Conservation (phyloP, 2,329 filamentous ascomycete genomes). For the Trichoderma atrobrunneum region DNA sequence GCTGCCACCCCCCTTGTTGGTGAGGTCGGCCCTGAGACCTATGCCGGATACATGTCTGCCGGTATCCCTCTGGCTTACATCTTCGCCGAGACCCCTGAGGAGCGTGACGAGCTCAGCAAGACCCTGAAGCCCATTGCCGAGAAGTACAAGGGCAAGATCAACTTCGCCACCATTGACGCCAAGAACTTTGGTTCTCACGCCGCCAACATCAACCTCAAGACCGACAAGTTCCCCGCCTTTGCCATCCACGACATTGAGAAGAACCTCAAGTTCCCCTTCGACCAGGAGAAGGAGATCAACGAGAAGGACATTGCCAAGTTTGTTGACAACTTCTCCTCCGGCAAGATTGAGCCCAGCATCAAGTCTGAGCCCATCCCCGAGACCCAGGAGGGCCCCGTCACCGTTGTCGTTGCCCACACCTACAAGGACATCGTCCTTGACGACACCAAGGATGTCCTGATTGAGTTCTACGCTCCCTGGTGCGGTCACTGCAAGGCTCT, state of each 20-base stretch:
- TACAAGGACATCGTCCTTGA: conserved; percentile 91
- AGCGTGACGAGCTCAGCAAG: conserved; percentile 75
- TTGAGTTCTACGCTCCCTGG: conserved; percentile 99
- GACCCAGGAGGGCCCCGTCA: conserved; percentile 85
- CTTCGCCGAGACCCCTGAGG: conserved; percentile 88
- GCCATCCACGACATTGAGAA: conserved; percentile 94
- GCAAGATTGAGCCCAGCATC: conserved; percentile 92
- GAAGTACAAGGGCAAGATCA: conserved; percentile 90
- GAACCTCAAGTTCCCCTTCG: conserved; percentile 96
- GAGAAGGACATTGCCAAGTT: conserved; percentile 71
- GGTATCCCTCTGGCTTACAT: conserved; percentile 95
- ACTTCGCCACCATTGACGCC: conserved; percentile 97
- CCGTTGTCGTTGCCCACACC: conserved; percentile 85
- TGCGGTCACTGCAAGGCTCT: conserved; percentile 99
- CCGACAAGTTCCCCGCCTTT: conserved; percentile 93
- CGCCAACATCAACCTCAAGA: conserved; percentile 93
- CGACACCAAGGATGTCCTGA: conserved; percentile 90
- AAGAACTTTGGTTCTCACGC: conserved; percentile 92
- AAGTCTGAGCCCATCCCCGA: conserved; percentile 98
- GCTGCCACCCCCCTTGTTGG: conserved; percentile 87
- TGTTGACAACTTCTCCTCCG: conserved; percentile 77
- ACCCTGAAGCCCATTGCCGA: conserved; percentile 82
- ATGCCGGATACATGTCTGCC: conserved; percentile 88
- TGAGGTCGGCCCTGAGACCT: conserved; percentile 95
- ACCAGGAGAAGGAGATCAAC: conserved; percentile 77